A percentile compares a stretch with the other conserved stretches of the same genome.
phyloP scores from a whole-genome alignment of 345 rosid species.

The Raphanus sativus region DNA sequence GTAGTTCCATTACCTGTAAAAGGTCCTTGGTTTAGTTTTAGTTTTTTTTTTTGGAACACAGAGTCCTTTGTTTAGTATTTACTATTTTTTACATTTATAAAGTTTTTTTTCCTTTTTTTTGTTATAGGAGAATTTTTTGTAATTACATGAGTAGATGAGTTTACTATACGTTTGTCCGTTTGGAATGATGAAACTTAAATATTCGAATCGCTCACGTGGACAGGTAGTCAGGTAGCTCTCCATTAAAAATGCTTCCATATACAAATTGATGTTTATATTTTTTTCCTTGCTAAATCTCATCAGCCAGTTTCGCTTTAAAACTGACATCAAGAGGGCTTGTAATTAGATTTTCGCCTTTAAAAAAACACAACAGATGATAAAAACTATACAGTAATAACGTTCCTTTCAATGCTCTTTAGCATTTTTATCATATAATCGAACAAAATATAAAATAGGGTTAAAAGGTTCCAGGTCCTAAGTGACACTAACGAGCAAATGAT shows the following conservation, averaged over 20 bases:
- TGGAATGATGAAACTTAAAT: not conserved
- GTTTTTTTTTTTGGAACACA: too few species aligned
- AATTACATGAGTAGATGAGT: not conserved
- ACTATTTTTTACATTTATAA: too few species aligned
- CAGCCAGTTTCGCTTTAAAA: not conserved
- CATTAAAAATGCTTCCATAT: not conserved
- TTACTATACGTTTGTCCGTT: constrained; percentile 5
- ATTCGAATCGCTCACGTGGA: constrained; percentile 11
- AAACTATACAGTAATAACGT: not conserved
- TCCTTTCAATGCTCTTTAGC: not conserved
- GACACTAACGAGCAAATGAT: not conserved
- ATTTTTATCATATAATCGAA: not conserved
- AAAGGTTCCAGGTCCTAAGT: not conserved
- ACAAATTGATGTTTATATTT: not conserved
- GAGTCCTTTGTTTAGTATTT: too few species aligned
- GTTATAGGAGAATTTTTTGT: not conserved
- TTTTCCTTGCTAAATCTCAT: not conserved
- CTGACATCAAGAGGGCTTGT: not conserved
- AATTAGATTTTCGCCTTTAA: not conserved
- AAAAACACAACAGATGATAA: not conserved
- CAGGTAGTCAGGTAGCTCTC: not conserved
- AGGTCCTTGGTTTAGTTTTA: not conserved
- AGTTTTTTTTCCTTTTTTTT: too few species aligned
- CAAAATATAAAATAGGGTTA: too few species aligned
- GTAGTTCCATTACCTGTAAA: constrained; percentile 24